Conservation (phyloP, 208 protist species). For the Porcisia hertigi region DNA sequence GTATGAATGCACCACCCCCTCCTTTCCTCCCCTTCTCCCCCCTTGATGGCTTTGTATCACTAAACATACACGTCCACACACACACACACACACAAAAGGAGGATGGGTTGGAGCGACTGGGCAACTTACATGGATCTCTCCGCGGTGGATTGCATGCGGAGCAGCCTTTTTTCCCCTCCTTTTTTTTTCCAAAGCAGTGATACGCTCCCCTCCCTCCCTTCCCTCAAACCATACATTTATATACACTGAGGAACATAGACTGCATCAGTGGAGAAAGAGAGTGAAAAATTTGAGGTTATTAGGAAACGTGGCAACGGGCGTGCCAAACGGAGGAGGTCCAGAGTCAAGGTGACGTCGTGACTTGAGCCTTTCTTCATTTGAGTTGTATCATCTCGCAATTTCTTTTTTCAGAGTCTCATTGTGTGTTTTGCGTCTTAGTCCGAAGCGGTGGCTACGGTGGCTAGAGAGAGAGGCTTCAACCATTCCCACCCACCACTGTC, state of each 20-base stretch:
- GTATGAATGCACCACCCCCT: background rate
- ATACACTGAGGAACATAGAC: background rate
- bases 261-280: background rate
- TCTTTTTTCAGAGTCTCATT: background rate
- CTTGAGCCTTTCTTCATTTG: background rate
- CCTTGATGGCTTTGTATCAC: background rate
- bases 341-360: background rate
- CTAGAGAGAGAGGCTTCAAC: background rate
- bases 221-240: no score
- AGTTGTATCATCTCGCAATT: background rate
- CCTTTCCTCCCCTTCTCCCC: no score
- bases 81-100: background rate
- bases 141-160: background rate
- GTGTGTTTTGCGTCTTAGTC: background rate
- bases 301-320: background rate
- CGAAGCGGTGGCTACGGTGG: no score
- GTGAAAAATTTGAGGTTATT: background rate
- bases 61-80: background rate
- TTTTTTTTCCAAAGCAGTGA: background rate
- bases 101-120: background rate
- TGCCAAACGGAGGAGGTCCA: background rate
- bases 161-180: background rate
- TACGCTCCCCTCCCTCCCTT: background rate
- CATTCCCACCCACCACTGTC: background rate
- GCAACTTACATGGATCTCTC: background rate